phyloP scores from a whole-genome alignment of 2,329 filamentous ascomycete species.

The Neofusicoccum kwambonambiense region DNA sequence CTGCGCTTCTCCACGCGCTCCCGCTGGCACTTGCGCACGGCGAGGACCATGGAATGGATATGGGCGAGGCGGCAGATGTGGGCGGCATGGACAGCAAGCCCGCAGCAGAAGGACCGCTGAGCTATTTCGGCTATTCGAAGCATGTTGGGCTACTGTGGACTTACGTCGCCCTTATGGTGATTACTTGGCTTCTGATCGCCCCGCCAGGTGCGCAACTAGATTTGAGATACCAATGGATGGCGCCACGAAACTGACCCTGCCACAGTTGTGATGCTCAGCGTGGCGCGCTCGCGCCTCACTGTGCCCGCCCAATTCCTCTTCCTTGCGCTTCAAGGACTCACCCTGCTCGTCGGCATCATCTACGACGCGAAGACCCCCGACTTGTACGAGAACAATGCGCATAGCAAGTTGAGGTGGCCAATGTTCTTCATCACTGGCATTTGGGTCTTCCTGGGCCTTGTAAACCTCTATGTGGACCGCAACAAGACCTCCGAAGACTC shows the following conservation, averaged over 20 bases:
- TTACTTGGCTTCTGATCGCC: slow-evolving; percentile 71
- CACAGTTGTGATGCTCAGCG: slow-evolving; percentile 79
- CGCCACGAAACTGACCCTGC: slow-evolving; percentile 25
- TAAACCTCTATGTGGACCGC: slow-evolving; percentile 60
- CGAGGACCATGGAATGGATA: slow-evolving; percentile 32
- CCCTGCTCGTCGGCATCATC: slow-evolving; percentile 40
- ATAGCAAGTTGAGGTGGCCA: slow-evolving; percentile 85
- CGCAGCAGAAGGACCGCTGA: slow-evolving; percentile 37
- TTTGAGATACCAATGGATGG: slow-evolving; percentile 17
- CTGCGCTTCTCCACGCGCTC: slow-evolving; percentile 34
- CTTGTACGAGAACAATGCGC: slow-evolving; percentile 82
- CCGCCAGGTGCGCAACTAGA: slow-evolving; percentile 61
- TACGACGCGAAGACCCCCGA: slow-evolving; percentile 84
- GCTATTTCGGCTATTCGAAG: slow-evolving; percentile 60
- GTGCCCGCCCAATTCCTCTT: slow-evolving; percentile 64
- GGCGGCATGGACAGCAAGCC: slow-evolving; percentile 5
- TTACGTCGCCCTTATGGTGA: slow-evolving; percentile 69
- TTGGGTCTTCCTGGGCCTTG: slow-evolving; percentile 68
- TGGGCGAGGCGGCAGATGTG: slow-evolving; percentile 22
- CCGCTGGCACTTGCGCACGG: slow-evolving; percentile 44
- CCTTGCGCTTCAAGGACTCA: slow-evolving; percentile 42
- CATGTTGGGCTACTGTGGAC: slow-evolving; percentile 60
- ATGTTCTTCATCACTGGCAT: slow-evolving; percentile 68
- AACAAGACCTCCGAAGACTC: slow-evolving; percentile 29
- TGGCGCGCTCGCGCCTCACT: slow-evolving; percentile 73